Conservation (phyloP, 2,329 filamentous ascomycete genomes). For the Beauveria medogensis region DNA sequence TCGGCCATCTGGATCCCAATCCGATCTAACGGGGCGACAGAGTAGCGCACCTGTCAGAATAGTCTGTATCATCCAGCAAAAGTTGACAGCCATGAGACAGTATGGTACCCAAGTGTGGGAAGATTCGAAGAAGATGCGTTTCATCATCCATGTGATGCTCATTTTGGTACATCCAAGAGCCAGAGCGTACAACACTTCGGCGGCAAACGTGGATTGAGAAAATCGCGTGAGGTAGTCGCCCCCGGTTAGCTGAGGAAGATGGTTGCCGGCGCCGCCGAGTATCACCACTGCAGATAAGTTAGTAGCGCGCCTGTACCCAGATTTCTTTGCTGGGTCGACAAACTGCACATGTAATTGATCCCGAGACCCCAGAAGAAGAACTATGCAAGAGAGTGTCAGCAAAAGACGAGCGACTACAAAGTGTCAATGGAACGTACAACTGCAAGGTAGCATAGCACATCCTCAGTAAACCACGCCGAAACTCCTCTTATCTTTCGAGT, state of each 20-base stretch:
- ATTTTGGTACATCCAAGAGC: slow-evolving; percentile 16
- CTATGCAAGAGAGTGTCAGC: slow-evolving; percentile 1
- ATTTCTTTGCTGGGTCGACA: not conserved
- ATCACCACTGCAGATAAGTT: slow-evolving; percentile 13
- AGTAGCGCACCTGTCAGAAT: slow-evolving; percentile 15
- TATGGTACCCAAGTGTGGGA: slow-evolving; percentile 13
- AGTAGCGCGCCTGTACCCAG: not conserved
- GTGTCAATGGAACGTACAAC: slow-evolving; percentile 7
- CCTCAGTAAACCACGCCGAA: slow-evolving; percentile 11
- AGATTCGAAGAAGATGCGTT: slow-evolving; percentile 16
- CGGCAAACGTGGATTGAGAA: slow-evolving; percentile 14
- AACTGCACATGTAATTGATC: slow-evolving; percentile 14
- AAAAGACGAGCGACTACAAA: not conserved
- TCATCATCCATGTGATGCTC: slow-evolving; percentile 17
- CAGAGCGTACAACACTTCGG: slow-evolving; percentile 15
- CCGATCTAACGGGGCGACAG: slow-evolving; percentile 13
- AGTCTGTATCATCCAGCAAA: slow-evolving; percentile 17
- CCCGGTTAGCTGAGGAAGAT: slow-evolving; percentile 8
- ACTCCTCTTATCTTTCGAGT: slow-evolving; percentile 12
- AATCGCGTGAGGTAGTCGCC: not conserved
- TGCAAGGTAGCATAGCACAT: slow-evolving; percentile 14
- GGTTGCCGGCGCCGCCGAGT: slow-evolving; percentile 15
- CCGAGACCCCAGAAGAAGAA: slow-evolving; percentile 13
- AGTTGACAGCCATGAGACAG: slow-evolving; percentile 11
- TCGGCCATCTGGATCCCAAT: slow-evolving; percentile 12